These are phyloP conservation scores for Lodderomyces pseudojiufengensis DNA, from an alignment of 1,139 yeast genomes.

Conservation along the genomic window DNA sequence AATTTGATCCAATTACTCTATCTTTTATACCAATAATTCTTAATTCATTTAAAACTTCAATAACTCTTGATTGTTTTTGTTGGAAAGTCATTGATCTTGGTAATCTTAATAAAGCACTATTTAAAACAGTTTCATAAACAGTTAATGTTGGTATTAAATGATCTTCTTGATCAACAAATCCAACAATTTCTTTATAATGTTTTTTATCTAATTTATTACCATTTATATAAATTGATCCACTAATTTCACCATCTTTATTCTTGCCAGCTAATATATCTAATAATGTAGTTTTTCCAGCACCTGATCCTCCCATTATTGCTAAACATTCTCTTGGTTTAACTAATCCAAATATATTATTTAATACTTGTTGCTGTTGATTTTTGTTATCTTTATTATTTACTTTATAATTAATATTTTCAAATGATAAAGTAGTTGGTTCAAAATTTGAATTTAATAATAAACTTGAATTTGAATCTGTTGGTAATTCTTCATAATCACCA, in stretches of 20 bases:
- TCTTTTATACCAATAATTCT: slow-evolving; percentile 82
- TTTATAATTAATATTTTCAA: slow-evolving; percentile 64
- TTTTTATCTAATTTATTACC: slow-evolving; percentile 47
- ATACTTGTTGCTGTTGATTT: slow-evolving; percentile 40
- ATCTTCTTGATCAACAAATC: slow-evolving; percentile 98
- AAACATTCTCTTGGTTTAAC: slow-evolving; percentile 85
- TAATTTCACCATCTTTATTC: slow-evolving; percentile 66
- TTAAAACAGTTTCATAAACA: slow-evolving; percentile 90
- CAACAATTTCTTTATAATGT: slow-evolving; percentile 66
- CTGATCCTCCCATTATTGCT: slow-evolving; percentile 98
- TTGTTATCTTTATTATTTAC: slow-evolving; percentile 32
- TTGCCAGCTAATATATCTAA: slow-evolving; percentile 88
- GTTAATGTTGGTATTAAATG: slow-evolving; percentile 87
- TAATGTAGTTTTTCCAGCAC: slow-evolving; percentile 95
- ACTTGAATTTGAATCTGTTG: slow-evolving; percentile 35
- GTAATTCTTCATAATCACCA: slow-evolving; percentile 21
- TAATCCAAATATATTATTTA: slow-evolving; percentile 64
- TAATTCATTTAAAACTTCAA: slow-evolving; percentile 80
- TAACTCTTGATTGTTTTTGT: slow-evolving; percentile 74
- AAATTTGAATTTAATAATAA: slow-evolving; percentile 48
- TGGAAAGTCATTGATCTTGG: slow-evolving; percentile 73
- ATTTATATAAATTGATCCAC: slow-evolving; percentile 70
- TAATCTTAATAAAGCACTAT: slow-evolving; percentile 82
- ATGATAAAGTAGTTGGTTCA: slow-evolving; percentile 74
- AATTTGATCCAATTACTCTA: slow-evolving; percentile 82